These are phyloP conservation scores for Trichoderma endophyticum DNA, from an alignment of 2,329 filamentous ascomycete species.

Conservation along the genomic window DNA sequence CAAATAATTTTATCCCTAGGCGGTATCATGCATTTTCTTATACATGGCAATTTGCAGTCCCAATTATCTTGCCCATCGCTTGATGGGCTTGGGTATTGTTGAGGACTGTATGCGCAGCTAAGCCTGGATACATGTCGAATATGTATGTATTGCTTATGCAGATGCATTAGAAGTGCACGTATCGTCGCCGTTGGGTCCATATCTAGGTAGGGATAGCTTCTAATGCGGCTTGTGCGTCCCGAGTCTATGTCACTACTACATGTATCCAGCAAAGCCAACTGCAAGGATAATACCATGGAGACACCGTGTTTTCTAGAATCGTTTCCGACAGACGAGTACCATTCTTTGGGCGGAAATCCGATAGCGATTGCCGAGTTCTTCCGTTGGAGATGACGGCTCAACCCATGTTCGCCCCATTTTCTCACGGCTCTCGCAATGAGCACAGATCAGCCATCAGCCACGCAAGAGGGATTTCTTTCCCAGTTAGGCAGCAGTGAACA, in stretches of 20 bases:
- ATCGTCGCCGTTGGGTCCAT: too few relatives aligned
- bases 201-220: too few relatives aligned
- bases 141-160: neutral
- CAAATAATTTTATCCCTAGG: neutral
- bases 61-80: too few relatives aligned
- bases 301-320: neutral
- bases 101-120: too few relatives aligned
- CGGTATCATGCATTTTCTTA: neutral
- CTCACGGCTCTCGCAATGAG: neutral
- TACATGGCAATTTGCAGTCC: neutral
- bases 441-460: constrained; percentile 2
- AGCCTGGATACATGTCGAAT: too few relatives aligned
- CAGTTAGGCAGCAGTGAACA: neutral
- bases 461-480: neutral
- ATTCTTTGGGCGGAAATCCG: neutral
- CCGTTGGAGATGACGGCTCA: neutral
- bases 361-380: neutral
- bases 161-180: neutral
- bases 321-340: neutral
- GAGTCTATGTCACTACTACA: neutral
- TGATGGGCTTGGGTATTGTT: too few relatives aligned
- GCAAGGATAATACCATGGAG: rapidly evolving
- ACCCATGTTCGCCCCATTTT: neutral
- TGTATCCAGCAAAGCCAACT: neutral
- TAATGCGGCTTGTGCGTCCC: neutral